Conservation (phyloP, 2,329 filamentous ascomycete genomes). For the Sclerotinia minor region DNA sequence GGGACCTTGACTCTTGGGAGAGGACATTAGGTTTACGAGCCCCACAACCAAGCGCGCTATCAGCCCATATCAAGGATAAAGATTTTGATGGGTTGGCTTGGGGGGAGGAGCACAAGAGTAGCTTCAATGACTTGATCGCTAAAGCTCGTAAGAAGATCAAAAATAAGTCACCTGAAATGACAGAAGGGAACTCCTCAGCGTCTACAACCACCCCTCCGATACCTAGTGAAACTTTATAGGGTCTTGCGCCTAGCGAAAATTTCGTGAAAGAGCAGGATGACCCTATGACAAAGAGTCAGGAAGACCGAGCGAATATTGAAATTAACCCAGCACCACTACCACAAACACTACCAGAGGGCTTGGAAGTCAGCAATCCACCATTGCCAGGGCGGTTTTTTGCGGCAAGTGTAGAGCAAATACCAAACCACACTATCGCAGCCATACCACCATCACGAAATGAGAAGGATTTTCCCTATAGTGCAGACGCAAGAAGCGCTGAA, state of each 20-base stretch:
- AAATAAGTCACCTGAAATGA: slow-evolving; percentile 23
- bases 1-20: slow-evolving; percentile 85
- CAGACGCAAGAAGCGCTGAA: neutral
- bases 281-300: neutral
- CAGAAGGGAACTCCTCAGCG: neutral
- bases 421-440: neutral
- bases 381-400: neutral
- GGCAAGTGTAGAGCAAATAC: neutral
- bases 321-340: too few relatives aligned
- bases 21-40: slow-evolving; percentile 68
- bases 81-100: slow-evolving; percentile 82
- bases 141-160: slow-evolving; percentile 60
- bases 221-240: neutral
- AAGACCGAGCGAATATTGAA: neutral
- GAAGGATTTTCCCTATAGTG: neutral
- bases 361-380: neutral
- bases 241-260: neutral
- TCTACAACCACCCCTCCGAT: neutral
- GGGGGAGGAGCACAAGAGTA: slow-evolving; percentile 68
- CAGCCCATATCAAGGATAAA: slow-evolving; percentile 71
- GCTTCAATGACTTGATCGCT: slow-evolving; percentile 79
- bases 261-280: neutral
- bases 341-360: neutral
- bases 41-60: slow-evolving; percentile 44
- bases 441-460: slow-evolving; percentile 3